Evolutionary conservation across 2,329 filamentous ascomycete species (phyloP).

Genomic region (Penicillium italicum): DNA sequence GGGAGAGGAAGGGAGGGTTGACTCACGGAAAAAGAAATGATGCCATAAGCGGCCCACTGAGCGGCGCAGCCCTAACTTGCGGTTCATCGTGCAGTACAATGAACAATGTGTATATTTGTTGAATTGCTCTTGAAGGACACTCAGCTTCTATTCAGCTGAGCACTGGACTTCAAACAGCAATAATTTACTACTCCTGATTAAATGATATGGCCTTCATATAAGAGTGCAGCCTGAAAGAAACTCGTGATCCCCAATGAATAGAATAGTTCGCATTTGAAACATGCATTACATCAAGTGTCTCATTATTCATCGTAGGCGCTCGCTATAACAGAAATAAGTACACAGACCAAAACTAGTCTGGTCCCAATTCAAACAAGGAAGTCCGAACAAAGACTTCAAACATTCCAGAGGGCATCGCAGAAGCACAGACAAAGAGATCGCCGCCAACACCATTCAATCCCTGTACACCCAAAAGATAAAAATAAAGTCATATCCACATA

Average conservation of each 20-base stretch:
- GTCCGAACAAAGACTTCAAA: background rate
- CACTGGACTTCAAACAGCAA: background rate
- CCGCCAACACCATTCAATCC: conserved; percentile 17
- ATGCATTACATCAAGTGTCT: conserved; percentile 18
- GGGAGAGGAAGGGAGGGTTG: conserved; percentile 25
- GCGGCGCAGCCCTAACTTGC: conserved; percentile 26
- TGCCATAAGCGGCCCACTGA: conserved; percentile 33
- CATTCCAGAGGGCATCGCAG: background rate
- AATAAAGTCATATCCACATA: conserved; percentile 3
- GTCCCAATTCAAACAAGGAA: conserved; percentile 15
- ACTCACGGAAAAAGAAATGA: conserved; percentile 34
- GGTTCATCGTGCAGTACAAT: background rate
- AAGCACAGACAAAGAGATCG: conserved; percentile 11
- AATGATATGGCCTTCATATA: background rate
- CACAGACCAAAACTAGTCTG: conserved; percentile 1
- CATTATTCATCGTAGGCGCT: conserved; percentile 24
- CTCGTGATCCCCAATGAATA: background rate
- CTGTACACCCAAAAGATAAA: conserved; percentile 13
- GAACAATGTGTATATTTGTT: background rate
- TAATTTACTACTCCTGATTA: background rate
- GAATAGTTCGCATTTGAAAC: conserved; percentile 11
- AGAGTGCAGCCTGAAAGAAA: conserved; percentile 3
- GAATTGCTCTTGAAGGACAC: background rate
- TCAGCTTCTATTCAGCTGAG: background rate
- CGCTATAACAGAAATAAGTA: conserved; percentile 18